Conservation (phyloP, 495 filamentous ascomycete species). For the Articulospora tetracladia region DNA sequence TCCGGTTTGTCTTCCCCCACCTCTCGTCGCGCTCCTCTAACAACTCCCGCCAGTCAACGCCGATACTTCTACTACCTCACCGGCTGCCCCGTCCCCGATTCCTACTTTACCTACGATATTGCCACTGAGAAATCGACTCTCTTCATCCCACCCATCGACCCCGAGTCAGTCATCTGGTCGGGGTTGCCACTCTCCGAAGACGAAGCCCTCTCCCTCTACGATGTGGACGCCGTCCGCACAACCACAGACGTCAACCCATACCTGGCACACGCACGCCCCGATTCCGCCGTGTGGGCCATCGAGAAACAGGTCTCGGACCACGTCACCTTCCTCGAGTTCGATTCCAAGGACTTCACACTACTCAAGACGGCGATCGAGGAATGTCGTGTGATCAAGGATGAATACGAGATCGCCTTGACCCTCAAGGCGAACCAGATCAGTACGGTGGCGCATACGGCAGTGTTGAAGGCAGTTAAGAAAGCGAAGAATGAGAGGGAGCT, state of each 20-base stretch:
- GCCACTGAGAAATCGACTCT: conserved; percentile 68
- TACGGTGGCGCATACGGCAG: conserved; percentile 67
- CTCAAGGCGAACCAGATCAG: conserved; percentile 80
- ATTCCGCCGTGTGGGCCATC: conserved; percentile 64
- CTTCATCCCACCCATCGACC: conserved; percentile 86
- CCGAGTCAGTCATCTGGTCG: conserved; percentile 92
- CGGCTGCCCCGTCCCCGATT: conserved; percentile 80
- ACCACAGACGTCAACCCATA: conserved; percentile 64
- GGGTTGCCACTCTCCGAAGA: conserved; percentile 74
- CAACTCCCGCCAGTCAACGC: conserved; percentile 59
- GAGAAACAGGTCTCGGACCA: conserved; percentile 62
- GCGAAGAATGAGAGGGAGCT: conserved; percentile 79
- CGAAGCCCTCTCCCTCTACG: conserved; percentile 66
- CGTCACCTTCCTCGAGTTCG: conserved; percentile 61
- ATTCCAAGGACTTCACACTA: conserved; percentile 52
- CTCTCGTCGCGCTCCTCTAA: conserved; percentile 1
- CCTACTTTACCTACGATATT: conserved; percentile 78
- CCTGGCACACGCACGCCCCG: conserved; percentile 24
- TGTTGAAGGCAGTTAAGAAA: conserved; percentile 59
- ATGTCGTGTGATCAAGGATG: conserved; percentile 75
- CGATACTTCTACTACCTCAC: conserved; percentile 94
- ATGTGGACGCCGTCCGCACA: conserved; percentile 58
- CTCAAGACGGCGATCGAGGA: conserved; percentile 77
- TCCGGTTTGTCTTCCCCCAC: conserved; percentile 50
- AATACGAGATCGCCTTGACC: conserved; percentile 80